Percentiles rank a stretch among this genome's conserved stretches.
Conservation (phyloP, 352 stramenopile genomes). For the Phytophthora brassicae region DNA sequence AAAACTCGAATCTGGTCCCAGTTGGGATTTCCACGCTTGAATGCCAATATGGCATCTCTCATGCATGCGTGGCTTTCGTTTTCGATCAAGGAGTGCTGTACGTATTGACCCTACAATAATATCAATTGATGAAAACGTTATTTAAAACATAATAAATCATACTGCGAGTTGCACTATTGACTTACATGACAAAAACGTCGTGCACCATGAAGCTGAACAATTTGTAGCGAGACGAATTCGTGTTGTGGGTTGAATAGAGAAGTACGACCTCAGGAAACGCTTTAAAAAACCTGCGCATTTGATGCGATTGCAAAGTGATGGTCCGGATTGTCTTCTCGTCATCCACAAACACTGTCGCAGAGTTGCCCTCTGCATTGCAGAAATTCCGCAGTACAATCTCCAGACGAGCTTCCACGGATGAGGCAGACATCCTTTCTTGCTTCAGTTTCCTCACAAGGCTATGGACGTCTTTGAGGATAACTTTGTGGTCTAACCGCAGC, state of each 20-base stretch:
- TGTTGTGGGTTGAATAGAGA: too few species aligned
- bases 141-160: too few species aligned
- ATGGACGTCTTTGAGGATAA: neutral
- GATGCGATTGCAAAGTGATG: too few species aligned
- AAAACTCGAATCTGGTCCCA: neutral
- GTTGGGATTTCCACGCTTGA: neutral
- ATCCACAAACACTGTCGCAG: neutral
- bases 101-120: neutral
- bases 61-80: neutral
- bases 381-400: neutral
- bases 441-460: neutral
- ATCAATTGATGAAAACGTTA: neutral
- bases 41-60: neutral
- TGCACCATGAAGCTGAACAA: neutral
- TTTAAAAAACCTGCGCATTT: too few species aligned
- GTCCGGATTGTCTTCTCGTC: neutral
- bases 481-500: neutral
- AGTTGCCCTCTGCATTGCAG: neutral
- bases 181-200: neutral
- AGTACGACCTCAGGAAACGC: too few species aligned
- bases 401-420: neutral
- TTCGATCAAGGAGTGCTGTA: neutral
- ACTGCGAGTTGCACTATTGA: neutral
- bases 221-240: neutral
- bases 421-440: neutral